Conservation (phyloP, 176 grass and related monocot species). For the Musa schizocarpa region DNA sequence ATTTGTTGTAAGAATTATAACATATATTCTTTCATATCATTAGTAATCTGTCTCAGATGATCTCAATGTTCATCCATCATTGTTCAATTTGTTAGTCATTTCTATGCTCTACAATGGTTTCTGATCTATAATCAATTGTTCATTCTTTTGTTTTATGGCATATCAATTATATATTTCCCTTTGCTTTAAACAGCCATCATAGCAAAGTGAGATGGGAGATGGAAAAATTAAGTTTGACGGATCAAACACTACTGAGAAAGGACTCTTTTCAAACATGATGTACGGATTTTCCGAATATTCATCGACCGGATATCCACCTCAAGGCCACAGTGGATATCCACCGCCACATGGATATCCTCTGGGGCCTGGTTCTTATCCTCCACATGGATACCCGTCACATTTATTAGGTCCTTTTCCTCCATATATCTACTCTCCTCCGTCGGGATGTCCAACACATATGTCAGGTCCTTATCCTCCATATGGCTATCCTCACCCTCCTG, state of each 20-base stretch:
- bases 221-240: neutral
- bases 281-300: neutral
- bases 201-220: neutral
- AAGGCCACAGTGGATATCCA: conserved; percentile 4
- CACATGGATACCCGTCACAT: neutral
- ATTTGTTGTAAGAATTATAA: no score
- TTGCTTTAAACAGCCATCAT: neutral
- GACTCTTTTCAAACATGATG: conserved; percentile 18
- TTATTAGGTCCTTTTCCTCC: neutral
- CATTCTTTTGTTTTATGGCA: no score
- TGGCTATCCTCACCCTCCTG: neutral
- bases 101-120: no score
- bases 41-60: no score
- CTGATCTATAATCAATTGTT: no score
- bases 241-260: conserved; percentile 14
- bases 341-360: conserved; percentile 17
- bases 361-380: conserved; percentile 4
- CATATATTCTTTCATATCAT: no score
- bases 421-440: neutral
- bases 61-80: no score
- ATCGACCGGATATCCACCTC: neutral
- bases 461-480: no score
- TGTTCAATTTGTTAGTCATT: no score
- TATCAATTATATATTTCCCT: neutral
- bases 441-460: conserved; percentile 6